These are phyloP conservation scores for Trichosanthes truncata DNA, from an alignment of 306 rosid species.

Conservation along the genomic window DNA sequence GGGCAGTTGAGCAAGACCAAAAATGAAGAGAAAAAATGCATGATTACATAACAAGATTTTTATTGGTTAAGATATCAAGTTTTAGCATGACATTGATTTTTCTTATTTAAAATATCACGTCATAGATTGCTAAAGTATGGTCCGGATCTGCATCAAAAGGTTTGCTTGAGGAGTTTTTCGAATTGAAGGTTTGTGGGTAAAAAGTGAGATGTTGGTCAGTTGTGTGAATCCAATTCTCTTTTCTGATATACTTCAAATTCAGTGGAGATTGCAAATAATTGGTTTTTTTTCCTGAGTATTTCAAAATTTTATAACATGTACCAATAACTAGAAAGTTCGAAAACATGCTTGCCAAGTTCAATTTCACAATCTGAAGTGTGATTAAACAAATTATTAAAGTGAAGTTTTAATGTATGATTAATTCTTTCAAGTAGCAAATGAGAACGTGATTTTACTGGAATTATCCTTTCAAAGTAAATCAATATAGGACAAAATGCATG, in stretches of 20 bases:
- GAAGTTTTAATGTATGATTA: neutral
- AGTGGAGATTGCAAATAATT: neutral
- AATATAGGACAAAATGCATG: neutral
- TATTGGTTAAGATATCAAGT: neutral
- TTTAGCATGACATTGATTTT: neutral
- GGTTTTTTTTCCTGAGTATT: neutral
- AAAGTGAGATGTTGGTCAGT: neutral
- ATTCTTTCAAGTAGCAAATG: neutral
- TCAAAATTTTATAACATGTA: neutral
- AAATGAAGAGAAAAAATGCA: neutral
- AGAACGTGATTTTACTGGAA: neutral
- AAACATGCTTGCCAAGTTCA: neutral
- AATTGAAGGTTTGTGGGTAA: neutral
- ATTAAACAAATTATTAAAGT: neutral
- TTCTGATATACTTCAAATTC: neutral
- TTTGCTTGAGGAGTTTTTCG: neutral
- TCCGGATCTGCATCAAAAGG: neutral
- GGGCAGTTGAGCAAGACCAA: neutral
- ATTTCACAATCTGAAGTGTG: neutral
- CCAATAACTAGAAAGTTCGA: neutral
- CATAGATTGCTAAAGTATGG: neutral
- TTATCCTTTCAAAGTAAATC: neutral
- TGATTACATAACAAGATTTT: neutral
- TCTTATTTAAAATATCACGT: neutral
- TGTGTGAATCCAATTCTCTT: neutral